Evolutionary conservation across 495 filamentous ascomycete species (phyloP), one percentile per base, ranked within the genome.

Genomic region (Aspergillus hancockii): DNA sequence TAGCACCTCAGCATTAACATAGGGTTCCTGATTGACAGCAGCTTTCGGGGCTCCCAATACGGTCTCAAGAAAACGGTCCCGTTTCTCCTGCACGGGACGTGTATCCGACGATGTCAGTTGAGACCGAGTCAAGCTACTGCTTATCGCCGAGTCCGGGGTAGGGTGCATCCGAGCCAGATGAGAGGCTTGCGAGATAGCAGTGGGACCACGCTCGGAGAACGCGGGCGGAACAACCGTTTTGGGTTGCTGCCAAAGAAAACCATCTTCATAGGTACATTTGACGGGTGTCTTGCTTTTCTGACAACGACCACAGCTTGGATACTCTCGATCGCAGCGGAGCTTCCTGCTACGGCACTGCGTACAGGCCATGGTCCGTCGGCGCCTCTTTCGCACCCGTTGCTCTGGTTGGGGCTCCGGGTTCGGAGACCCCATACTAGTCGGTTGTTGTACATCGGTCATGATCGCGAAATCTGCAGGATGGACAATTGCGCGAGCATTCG

Each of bases 311-410:
- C 87, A 90, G 0, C 72, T 66, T 19, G 88, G 86, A 67, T 84
- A 86, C 41, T 80, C 78, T 45, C 86, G 83, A 65, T 89, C 85
- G 69, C 88, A 90, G 64, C 84, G 85, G 64, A 89, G 82, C 71
- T 90, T 90, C 54, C 87, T 75, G 57, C 81, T 81, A 61, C 87
- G 86, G 58, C 87, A 90, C 52, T 81, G 72, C 41, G 72, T 73
- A 62, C 78, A 79, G 18, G 75, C 69, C 61, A 76, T 71, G 8
- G 75, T 77, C 21, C 75, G 71, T 16, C 77, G 63, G 52, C 73
- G 71, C 31, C 77, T 62, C 66, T 79, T 79, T 25, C 75, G 73
- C 53, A 71, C 69, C 51, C 75, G 68, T 7, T 46, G 57, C 21
- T 72, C 67, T 9, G 58, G 57, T 40, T 60, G 66, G 25, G 57